Evolutionary conservation across 1,284 basidiomycete genomes (phyloP).

Genomic region (Kwoniella shivajii): DNA sequence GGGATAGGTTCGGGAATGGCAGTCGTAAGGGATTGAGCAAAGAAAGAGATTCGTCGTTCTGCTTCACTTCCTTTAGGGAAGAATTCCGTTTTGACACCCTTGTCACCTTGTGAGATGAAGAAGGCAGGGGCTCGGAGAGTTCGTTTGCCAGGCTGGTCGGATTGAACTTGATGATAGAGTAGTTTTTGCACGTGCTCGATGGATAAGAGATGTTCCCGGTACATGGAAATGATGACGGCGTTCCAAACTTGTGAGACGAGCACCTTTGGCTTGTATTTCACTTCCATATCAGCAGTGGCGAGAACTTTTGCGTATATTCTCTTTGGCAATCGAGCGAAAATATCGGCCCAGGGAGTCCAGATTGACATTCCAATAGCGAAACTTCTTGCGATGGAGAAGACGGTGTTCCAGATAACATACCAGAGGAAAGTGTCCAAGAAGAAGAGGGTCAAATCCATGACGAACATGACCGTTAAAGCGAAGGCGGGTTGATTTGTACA

Average conservation of each 20-base stretch:
- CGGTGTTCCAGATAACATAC: conserved; percentile 93
- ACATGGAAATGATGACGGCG: conserved; percentile 99
- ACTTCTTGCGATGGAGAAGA: conserved; percentile 85
- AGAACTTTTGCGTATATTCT: conserved; percentile 91
- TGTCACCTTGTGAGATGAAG: conserved; percentile 88
- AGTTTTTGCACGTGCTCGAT: conserved; percentile 94
- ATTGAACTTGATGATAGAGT: conserved; percentile 91
- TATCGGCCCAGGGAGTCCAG: conserved; percentile 97
- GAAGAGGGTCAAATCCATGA: conserved; percentile 92
- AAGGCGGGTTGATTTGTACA: conserved; percentile 89
- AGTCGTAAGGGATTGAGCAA: conserved; percentile 89
- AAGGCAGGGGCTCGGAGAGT: conserved; percentile 89
- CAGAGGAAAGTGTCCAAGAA: conserved; percentile 97
- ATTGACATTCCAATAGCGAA: conserved; percentile 89
- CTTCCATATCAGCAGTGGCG: conserved; percentile 88
- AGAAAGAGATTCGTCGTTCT: conserved; percentile 93
- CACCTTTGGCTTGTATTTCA: conserved; percentile 96
- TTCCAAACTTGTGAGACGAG: conserved; percentile 98
- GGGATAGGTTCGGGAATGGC: conserved; percentile 84
- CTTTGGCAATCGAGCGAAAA: conserved; percentile 89
- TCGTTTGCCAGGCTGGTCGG: conserved; percentile 75
- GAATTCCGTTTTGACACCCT: conserved; percentile 82
- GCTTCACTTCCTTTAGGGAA: conserved; percentile 91
- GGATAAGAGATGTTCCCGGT: conserved; percentile 91
- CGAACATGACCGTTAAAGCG: conserved; percentile 90